Percentiles rank a stretch among this genome's conserved stretches.
These are phyloP conservation scores for Aspergillus ostianus DNA, from an alignment of 495 filamentous ascomycete genomes.

Conservation along the genomic window DNA sequence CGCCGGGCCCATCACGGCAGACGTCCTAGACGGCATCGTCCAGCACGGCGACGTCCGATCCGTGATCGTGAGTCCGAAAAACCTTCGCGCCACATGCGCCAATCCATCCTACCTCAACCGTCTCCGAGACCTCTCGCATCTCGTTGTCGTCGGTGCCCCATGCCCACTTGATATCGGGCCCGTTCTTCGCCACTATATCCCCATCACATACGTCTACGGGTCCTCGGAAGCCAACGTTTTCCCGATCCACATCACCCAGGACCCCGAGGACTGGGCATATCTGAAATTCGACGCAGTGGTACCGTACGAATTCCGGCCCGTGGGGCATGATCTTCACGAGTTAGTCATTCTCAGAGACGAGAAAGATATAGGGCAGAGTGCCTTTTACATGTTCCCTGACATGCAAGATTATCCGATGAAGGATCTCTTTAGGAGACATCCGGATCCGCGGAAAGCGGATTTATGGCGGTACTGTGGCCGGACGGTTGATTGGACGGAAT, in stretches of 20 bases:
- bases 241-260: neutral
- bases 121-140: neutral
- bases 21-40: neutral
- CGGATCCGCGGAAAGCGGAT: neutral
- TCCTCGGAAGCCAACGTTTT: neutral
- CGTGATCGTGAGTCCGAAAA: neutral
- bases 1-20: neutral
- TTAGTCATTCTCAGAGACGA: neutral
- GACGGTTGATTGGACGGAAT: neutral
- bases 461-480: neutral
- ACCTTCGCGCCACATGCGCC: neutral
- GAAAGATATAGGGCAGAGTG: neutral
- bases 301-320: neutral
- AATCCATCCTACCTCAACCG: neutral
- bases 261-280: neutral
- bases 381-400: neutral
- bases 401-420: neutral
- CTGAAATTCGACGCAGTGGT: neutral
- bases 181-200: neutral
- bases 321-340: neutral
- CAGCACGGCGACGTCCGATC: neutral
- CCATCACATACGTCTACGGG: neutral
- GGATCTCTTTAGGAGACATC: neutral
- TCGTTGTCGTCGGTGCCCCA: neutral
- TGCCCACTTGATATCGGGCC: neutral